Percentiles rank a stretch among this genome's conserved stretches.
Evolutionary conservation across 2,329 filamentous ascomycete genomes (phyloP).

Genomic region (Neonectria ditissima): DNA sequence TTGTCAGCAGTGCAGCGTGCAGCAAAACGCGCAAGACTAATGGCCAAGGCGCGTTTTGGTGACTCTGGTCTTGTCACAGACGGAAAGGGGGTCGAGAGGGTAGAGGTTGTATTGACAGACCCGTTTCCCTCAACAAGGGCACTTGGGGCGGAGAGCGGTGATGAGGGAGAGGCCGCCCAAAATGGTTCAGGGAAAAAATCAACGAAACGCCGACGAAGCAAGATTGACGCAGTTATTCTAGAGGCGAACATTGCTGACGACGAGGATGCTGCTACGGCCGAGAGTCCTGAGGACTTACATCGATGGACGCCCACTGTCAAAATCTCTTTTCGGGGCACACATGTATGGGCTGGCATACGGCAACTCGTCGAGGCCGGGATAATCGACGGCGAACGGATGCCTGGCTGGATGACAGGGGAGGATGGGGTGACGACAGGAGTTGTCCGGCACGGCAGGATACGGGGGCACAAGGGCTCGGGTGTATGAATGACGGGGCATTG

Average conservation of each 20-base stretch:
- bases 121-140: slow-evolving; percentile 57
- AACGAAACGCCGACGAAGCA: slow-evolving; percentile 46
- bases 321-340: slow-evolving; percentile 78
- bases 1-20: slow-evolving; percentile 48
- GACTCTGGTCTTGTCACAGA: slow-evolving; percentile 66
- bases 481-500: slow-evolving; percentile 50
- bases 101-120: slow-evolving; percentile 71
- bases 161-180: slow-evolving; percentile 34
- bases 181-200: slow-evolving; percentile 24
- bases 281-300: slow-evolving; percentile 41
- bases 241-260: slow-evolving; percentile 41
- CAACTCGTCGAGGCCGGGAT: slow-evolving; percentile 82
- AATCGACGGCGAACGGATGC: slow-evolving; percentile 82
- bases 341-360: slow-evolving; percentile 85
- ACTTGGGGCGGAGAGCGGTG: slow-evolving; percentile 41
- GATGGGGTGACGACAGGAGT: slow-evolving; percentile 81
- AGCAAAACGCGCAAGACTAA: slow-evolving; percentile 68
- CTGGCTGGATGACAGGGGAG: slow-evolving; percentile 92
- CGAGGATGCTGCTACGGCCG: slow-evolving; percentile 39
- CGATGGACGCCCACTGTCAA: slow-evolving; percentile 58
- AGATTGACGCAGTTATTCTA: slow-evolving; percentile 51
- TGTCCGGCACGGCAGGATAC: slow-evolving; percentile 74
- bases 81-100: slow-evolving; percentile 70
- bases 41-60: slow-evolving; percentile 79
- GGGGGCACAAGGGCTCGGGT: slow-evolving; percentile 67